phyloP scores from a whole-genome alignment of 1,139 yeast species.

The Nakaseomyces kungkrabaensis region DNA sequence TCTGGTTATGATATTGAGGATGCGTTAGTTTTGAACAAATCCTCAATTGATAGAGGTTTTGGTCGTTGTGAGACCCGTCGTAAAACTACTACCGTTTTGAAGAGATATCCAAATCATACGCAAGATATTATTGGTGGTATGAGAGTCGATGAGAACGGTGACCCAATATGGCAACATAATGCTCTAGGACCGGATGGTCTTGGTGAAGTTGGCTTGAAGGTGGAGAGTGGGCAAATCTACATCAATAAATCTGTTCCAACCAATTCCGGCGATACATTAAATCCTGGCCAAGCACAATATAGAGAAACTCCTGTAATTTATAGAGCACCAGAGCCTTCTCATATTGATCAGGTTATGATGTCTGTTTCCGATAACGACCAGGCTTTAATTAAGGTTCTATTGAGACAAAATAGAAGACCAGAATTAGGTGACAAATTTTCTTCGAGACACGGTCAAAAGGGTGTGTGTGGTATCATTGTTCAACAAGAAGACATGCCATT shows the following conservation, averaged over 20 bases:
- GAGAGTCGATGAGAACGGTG: constrained; percentile 72
- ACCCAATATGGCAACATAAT: constrained; percentile 77
- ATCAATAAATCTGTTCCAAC: constrained; percentile 89
- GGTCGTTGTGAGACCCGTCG: constrained; percentile 97
- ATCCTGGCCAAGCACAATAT: constrained; percentile 46
- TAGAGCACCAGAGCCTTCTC: constrained; percentile 91
- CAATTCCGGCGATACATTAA: constrained; percentile 56
- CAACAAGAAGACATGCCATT: constrained; percentile 96
- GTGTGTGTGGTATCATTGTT: constrained; percentile 96
- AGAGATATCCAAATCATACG: constrained; percentile 88
- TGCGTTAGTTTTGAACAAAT: constrained; percentile 87
- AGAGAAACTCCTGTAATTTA: constrained; percentile 88
- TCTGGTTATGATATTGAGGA: constrained; percentile 99
- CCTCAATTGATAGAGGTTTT: constrained; percentile 92
- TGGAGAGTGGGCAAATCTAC: constrained; percentile 88
- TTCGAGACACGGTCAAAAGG: constrained; percentile 96
- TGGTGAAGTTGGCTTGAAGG: constrained; percentile 89
- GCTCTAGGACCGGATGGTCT: constrained; percentile 91
- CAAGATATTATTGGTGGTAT: constrained; percentile 86
- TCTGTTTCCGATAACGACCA: constrained; percentile 93
- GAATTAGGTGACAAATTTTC: constrained; percentile 97
- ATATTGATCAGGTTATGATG: constrained; percentile 96
- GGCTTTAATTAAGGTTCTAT: constrained; percentile 79
- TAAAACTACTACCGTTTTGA: constrained; percentile 80
- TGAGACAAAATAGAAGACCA: constrained; percentile 95